Base-by-base conservation (phyloP, 352 stramenopile genomes). In the Aphanomyces astaci region DNA sequence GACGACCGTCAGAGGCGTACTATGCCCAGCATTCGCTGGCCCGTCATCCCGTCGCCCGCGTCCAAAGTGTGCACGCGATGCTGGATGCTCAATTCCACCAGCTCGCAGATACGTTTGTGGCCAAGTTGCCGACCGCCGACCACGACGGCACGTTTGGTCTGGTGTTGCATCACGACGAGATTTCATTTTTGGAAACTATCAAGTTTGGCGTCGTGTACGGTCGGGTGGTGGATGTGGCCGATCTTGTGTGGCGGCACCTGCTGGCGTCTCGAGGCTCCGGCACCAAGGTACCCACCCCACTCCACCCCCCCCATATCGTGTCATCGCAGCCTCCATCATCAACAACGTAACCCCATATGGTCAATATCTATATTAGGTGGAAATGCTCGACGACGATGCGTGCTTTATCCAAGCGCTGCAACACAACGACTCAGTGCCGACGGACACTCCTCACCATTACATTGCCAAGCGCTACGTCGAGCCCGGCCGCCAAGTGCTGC, bases 381-480 rank as follows among this genome's bases (percentile, higher is more conserved):
- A 59, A 17, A 32, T 40, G 2, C 30, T 59, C 22, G 51, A 59
- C 51, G 30, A 39, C 15, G 7, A 59, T 25, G 33, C 51, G 0
- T 40, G 25, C 0, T 59, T 59, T 28, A 32, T 59, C 13, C 2
- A 59, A 59, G 27, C 30, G 0, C 5, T 43, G 7, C 7, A 43
- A 15, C 7, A 43, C 36, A 15, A 43, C 15, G 36, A 15, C 36
- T 15, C n/a, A n/a, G n/a, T 43, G 36, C 7, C 36, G 7, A 43
- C 33, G 25, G 25, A 59, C n/a, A 33, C 30, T 19, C 25, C 13
- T 9, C 30, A 39, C 17, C 51, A 59, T n/a, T 59, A 33, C 24
- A 32, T 59, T 19, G 22, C 51, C 4, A 68, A 68, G 33, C 46
- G 62, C 15, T 68, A 60, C 51, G 31, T 68, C 30, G 62, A 68